These are phyloP conservation scores for Tricholoma hemisulphureum DNA, from an alignment of 768 basidiomycete genomes.

Conservation along the genomic window DNA sequence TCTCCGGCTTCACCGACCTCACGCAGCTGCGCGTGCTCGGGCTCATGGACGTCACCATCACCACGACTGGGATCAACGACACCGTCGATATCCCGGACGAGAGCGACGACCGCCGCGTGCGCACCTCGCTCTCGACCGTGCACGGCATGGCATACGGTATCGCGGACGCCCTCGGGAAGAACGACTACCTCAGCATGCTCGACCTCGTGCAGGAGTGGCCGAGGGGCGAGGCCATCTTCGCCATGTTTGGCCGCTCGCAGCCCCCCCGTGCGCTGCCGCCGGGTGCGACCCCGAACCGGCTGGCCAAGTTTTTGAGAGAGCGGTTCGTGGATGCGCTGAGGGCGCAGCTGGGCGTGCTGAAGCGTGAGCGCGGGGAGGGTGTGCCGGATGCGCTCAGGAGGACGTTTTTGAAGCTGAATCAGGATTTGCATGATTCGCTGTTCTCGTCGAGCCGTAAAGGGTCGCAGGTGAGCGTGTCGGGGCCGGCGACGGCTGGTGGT, in stretches of 20 bases:
- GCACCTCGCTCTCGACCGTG: conserved; percentile 86
- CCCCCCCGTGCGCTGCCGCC: conserved; percentile 41
- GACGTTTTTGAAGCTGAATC: conserved; percentile 86
- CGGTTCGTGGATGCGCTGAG: conserved; percentile 66
- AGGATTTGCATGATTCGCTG: conserved; percentile 69
- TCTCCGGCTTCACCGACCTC: conserved; percentile 89
- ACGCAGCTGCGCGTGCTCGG: conserved; percentile 84
- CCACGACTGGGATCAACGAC: conserved; percentile 52
- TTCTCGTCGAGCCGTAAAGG: conserved; percentile 62
- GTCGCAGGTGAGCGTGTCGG: conserved; percentile 59
- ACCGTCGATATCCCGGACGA: conserved; percentile 74
- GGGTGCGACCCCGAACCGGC: conserved; percentile 55
- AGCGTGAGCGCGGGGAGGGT: conserved; percentile 47
- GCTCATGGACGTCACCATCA: conserved; percentile 95
- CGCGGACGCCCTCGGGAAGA: conserved; percentile 82
- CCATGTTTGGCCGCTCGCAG: conserved; percentile 86
- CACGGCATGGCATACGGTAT: conserved; percentile 96
- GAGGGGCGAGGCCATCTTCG: conserved; percentile 85
- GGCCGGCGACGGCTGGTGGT: conserved; percentile 25
- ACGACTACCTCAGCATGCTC: conserved; percentile 81
- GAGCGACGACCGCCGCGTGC: conserved; percentile 84
- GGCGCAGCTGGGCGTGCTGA: conserved; percentile 52
- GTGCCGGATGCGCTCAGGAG: conserved; percentile 79
- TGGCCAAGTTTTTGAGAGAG: conserved; percentile 85
- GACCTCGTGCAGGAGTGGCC: conserved; percentile 90